Percentiles rank a stretch among this genome's conserved stretches.
Evolutionary conservation across 257 asterid genomes (phyloP).

Genomic region (Lithospermum erythrorhizon): DNA sequence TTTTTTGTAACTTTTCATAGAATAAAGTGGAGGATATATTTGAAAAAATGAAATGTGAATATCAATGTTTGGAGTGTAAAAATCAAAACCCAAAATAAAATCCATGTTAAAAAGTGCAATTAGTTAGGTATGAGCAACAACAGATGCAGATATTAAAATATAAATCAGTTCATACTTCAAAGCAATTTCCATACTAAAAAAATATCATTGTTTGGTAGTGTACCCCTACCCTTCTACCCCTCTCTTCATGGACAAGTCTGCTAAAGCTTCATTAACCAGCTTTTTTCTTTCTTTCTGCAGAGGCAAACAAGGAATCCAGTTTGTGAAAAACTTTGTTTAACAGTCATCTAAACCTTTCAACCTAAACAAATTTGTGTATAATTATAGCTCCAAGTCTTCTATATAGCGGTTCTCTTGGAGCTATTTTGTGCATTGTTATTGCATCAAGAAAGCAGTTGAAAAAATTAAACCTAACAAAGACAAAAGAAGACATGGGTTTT

Average conservation of each 20-base stretch:
- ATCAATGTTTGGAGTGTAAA: no score
- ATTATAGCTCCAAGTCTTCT: neutral
- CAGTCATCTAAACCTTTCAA: neutral
- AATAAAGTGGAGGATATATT: no score
- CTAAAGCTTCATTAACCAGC: conserved; percentile 14
- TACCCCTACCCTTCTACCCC: conserved; percentile 12
- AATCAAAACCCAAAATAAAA: no score
- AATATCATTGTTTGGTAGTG: neutral
- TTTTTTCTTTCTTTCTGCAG: conserved; percentile 10
- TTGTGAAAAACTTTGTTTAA: neutral
- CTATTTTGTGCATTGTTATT: neutral
- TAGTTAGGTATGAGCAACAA: neutral
- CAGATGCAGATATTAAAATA: neutral
- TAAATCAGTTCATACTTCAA: neutral
- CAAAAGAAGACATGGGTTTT: conserved; percentile 42
- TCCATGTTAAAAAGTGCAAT: neutral
- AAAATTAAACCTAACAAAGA: neutral
- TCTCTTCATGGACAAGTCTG: conserved; percentile 9
- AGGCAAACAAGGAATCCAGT: conserved; percentile 20
- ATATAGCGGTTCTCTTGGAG: neutral
- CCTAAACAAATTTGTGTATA: neutral
- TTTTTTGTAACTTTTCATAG: no score
- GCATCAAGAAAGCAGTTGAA: conserved; percentile 4
- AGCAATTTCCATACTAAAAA: conserved; percentile 1
- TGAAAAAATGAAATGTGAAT: no score